Evolutionary conservation across 2,329 filamentous ascomycete species (phyloP).

Genomic region (Xylariales sp.): DNA sequence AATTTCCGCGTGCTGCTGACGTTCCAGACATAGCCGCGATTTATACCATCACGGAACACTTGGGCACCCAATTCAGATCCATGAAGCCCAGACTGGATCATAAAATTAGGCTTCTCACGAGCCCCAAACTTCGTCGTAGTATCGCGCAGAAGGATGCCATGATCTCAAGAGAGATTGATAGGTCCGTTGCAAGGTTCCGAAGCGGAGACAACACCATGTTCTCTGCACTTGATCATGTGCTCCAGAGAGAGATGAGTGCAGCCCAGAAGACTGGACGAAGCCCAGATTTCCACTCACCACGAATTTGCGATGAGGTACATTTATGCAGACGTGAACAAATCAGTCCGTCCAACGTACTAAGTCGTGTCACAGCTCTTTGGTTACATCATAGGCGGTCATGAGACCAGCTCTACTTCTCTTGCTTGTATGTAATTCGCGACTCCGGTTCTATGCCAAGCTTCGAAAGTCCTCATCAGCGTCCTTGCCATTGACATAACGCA

Average conservation of each 20-base stretch:
- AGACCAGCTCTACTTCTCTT: slow-evolving; percentile 19
- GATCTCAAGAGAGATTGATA: slow-evolving; percentile 17
- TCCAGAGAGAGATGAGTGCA: slow-evolving; percentile 26
- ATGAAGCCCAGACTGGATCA: slow-evolving; percentile 10
- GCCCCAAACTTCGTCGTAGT: slow-evolving; percentile 7
- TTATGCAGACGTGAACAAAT: neutral
- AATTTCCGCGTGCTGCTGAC: slow-evolving; percentile 12
- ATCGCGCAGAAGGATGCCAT: slow-evolving; percentile 16
- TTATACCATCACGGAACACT: slow-evolving; percentile 9
- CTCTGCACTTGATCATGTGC: slow-evolving; percentile 27
- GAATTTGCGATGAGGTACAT: slow-evolving; percentile 27
- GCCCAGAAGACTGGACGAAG: slow-evolving; percentile 25
- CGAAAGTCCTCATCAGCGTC: neutral
- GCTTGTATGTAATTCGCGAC: slow-evolving; percentile 10
- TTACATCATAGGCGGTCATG: slow-evolving; percentile 23
- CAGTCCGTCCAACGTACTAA: too few relatives aligned
- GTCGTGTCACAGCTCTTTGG: slow-evolving; percentile 18
- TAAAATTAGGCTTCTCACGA: slow-evolving; percentile 11
- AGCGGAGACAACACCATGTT: slow-evolving; percentile 13
- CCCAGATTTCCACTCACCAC: slow-evolving; percentile 24
- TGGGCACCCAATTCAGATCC: slow-evolving; percentile 15
- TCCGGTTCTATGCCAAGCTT: neutral
- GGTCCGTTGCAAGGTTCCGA: slow-evolving; percentile 14
- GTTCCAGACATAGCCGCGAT: slow-evolving; percentile 16
- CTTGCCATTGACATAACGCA: neutral